Evolutionary conservation across 2,329 filamentous ascomycete genomes (phyloP).

Genomic region (Xylariaceae sp.): DNA sequence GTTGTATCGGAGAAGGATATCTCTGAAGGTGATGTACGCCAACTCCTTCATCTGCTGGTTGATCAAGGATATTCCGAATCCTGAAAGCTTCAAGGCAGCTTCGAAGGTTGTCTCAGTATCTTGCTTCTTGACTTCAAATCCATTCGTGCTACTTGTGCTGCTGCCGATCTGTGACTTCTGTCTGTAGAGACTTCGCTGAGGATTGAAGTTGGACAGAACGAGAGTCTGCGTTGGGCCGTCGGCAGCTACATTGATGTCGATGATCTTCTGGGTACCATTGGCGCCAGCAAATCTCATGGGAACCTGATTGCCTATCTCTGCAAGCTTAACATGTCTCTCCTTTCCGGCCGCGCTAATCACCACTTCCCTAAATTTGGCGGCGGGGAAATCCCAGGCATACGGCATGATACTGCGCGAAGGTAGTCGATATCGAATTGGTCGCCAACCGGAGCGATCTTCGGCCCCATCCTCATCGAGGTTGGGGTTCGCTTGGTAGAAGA

Average conservation of each 20-base stretch:
- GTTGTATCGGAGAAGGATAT: constrained; percentile 83
- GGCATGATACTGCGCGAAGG: constrained; percentile 97
- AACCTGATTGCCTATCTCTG: constrained; percentile 92
- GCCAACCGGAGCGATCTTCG: constrained; percentile 82
- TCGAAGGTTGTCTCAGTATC: constrained; percentile 85
- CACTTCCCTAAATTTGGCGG: constrained; percentile 92
- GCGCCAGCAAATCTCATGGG: constrained; percentile 81
- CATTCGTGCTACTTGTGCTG: constrained; percentile 52
- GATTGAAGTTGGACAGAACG: constrained; percentile 89
- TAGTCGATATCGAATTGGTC: constrained; percentile 84
- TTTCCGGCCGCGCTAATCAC: constrained; percentile 73
- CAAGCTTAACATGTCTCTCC: constrained; percentile 87
- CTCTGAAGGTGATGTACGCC: constrained; percentile 87
- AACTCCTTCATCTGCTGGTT: constrained; percentile 89
- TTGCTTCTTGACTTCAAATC: constrained; percentile 91
- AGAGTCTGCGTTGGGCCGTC: constrained; percentile 93
- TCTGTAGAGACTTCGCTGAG: constrained; percentile 83
- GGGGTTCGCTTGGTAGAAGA: constrained; percentile 92
- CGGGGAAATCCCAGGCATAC: constrained; percentile 98
- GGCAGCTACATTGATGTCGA: constrained; percentile 93
- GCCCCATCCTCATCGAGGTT: constrained; percentile 86
- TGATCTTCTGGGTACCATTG: constrained; percentile 71
- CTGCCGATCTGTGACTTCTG: constrained; percentile 51
- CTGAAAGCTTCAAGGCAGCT: constrained; percentile 80
- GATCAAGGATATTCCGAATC: constrained; percentile 87